Base-by-base conservation (phyloP, 495 filamentous ascomycete species). In the Lasiosphaeria hispida region DNA sequence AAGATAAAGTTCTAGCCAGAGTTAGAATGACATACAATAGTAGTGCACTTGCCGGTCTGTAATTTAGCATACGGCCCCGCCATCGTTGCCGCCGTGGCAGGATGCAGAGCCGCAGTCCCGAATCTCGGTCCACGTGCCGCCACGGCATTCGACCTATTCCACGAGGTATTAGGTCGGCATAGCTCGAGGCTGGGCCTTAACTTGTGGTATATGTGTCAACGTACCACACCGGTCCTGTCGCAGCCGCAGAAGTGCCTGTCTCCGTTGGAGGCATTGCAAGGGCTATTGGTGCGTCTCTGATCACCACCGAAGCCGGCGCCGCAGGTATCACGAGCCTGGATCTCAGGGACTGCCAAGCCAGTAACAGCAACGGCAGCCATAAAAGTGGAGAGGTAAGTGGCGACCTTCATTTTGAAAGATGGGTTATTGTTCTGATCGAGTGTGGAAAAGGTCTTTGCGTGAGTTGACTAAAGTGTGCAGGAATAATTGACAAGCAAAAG, bases 251-350 rank as follows among this genome's bases (percentile, higher is more conserved):
- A 57, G 54, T 57, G 54, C 8, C 54, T 6, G 34, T 57, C 54
- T 23, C 54, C 54, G 44, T 57, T 57, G 54, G 54, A 57, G 42
- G 54, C n/a, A 0, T 57, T 1, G 54, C 54, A 57, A 14, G 54
- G 54, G 54, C 54, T 57, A 42, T 57, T 57, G 43, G 54, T 57
- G 54, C 54, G 54, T 10, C 54, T 13, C 54, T 57, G 54, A 13
- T 57, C 54, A 11, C 42, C 54, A 13, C 54, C 54, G 43, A 40
- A 57, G 54, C 54, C 54, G 44, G 43, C 9, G 44, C 54, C 54
- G 54, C 54, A 57, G 34, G 35, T 40, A 35, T 57, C 54, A 15
- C 54, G 54, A 14, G 54, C 54, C 34, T 57, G 34, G 44, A 57
- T 40, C 10, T 48, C 41, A 7, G 54, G 54, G 18, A 48, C 34